These are phyloP conservation scores for Gossypium rotundifolium DNA, from an alignment of 345 rosid species.

Conservation along the genomic window DNA sequence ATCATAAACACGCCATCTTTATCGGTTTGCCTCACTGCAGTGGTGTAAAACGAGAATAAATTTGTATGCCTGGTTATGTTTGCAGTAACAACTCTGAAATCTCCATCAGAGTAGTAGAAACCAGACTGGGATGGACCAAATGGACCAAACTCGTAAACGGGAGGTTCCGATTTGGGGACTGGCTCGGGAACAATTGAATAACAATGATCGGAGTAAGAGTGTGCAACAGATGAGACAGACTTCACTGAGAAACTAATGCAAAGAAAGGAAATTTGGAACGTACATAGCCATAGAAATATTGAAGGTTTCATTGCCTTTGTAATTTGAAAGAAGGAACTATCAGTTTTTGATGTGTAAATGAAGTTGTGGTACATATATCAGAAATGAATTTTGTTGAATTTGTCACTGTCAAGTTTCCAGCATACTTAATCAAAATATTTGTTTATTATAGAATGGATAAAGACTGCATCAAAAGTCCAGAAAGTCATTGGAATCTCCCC, in stretches of 20 bases:
- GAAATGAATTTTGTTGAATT: neutral
- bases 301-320: constrained; percentile 1
- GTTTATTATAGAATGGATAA: neutral
- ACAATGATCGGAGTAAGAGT: constrained; percentile 27
- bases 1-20: constrained; percentile 14
- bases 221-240: neutral
- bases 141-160: neutral
- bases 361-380: too few relatives aligned
- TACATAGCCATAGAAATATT: neutral
- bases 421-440: neutral
- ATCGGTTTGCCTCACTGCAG: constrained; percentile 2
- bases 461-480: neutral
- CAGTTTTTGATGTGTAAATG: neutral
- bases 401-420: neutral
- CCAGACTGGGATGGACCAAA: constrained; percentile 3
- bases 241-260: neutral
- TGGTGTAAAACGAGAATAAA: constrained; percentile 6
- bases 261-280: neutral
- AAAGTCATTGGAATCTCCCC: neutral
- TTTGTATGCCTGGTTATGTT: neutral
- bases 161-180: neutral
- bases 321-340: neutral
- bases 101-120: constrained; percentile 13
- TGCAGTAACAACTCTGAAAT: neutral
- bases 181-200: constrained; percentile 24